A percentile compares a stretch with the other conserved stretches of the same genome.
phyloP scores from a whole-genome alignment of 257 asterid species.

The Paulownia fortunei region DNA sequence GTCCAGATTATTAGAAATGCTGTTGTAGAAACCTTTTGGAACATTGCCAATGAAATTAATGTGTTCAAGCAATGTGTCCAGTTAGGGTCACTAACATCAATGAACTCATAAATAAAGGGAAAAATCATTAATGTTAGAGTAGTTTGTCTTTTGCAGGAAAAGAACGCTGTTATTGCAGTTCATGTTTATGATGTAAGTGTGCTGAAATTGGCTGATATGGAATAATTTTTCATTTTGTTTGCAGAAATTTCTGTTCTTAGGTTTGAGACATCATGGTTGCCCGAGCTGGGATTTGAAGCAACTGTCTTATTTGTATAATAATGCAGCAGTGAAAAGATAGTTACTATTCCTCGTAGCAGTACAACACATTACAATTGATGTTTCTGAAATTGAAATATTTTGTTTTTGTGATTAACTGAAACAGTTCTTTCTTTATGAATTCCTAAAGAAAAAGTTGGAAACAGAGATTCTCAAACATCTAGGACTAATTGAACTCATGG shows the following conservation, averaged over 20 bases:
- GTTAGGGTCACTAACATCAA: conserved; percentile 6
- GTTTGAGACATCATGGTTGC: background rate
- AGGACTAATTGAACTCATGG: background rate
- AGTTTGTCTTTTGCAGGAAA: conserved; percentile 22
- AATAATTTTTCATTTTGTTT: background rate
- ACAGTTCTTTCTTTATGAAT: background rate
- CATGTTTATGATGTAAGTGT: conserved; percentile 18
- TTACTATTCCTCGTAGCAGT: background rate
- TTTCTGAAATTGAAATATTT: background rate
- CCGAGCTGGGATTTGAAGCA: conserved; percentile 23
- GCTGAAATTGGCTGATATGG: background rate
- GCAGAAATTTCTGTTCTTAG: conserved; percentile 1
- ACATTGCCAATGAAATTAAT: background rate
- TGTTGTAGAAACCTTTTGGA: conserved; percentile 9
- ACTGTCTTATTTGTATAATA: background rate
- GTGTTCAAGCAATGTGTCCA: background rate
- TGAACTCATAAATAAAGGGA: background rate
- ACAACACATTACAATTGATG: background rate
- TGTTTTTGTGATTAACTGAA: background rate
- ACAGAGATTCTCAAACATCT: background rate
- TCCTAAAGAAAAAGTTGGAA: conserved; percentile 10
- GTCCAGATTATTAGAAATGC: conserved; percentile 10
- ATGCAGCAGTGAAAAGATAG: background rate
- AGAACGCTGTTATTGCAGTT: conserved; percentile 1
- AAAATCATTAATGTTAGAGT: background rate